Conservation (phyloP, 2,329 filamentous ascomycete species). For the Botryotinia calthae region DNA sequence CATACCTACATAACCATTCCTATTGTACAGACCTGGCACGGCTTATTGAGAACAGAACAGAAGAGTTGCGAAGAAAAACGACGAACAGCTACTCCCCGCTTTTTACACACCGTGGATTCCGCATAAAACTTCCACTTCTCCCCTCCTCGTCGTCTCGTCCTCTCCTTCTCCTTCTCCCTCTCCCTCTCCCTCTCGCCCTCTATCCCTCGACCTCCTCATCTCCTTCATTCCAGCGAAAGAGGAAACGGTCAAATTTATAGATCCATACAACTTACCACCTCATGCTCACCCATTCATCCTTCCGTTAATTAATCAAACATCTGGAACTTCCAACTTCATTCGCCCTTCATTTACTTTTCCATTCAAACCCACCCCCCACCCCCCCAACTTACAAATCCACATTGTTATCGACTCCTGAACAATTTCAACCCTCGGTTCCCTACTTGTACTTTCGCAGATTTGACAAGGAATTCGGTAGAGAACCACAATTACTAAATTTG, state of each 20-base stretch:
- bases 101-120: background rate
- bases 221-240: background rate
- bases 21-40: background rate
- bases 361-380: background rate
- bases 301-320: background rate
- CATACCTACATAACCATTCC: background rate
- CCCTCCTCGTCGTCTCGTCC: background rate
- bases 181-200: background rate
- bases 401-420: slow-evolving; percentile 8
- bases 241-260: background rate
- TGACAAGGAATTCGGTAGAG: slow-evolving; percentile 1
- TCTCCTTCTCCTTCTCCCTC: background rate
- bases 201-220: background rate
- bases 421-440: background rate
- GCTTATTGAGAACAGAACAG: background rate
- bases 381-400: background rate
- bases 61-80: background rate
- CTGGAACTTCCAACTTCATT: background rate
- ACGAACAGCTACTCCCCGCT: background rate
- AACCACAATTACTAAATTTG: slow-evolving; percentile 15
- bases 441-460: background rate
- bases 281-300: background rate
- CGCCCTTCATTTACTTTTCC: background rate
- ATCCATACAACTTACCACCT: background rate
- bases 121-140: background rate